Conservation (phyloP, 2,329 filamentous ascomycete genomes). For the Stagonosporopsis tanaceti region DNA sequence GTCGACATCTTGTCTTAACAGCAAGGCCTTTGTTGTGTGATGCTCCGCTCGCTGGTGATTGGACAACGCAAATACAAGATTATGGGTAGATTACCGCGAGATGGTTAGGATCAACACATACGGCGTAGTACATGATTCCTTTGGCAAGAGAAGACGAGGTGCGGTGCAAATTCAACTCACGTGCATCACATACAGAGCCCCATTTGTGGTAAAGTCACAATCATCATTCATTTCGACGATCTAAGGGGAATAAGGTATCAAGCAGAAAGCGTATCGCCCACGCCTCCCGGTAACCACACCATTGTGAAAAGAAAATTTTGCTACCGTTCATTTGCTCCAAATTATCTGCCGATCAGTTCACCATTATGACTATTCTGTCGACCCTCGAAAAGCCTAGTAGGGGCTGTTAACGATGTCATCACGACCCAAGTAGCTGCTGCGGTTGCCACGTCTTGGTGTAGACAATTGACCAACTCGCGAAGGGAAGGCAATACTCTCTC, state of each 20-base stretch:
- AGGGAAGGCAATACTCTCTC: constrained; percentile 84
- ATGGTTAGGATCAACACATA: too few relatives aligned
- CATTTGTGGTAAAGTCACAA: background rate
- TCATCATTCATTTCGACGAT: constrained; percentile 14
- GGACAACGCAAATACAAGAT: too few relatives aligned
- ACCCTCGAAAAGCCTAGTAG: constrained; percentile 52
- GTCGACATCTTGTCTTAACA: background rate
- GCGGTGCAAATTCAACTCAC: too few relatives aligned
- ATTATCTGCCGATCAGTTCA: background rate
- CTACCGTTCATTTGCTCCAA: background rate
- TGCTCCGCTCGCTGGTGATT: too few relatives aligned
- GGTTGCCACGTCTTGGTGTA: constrained; percentile 47
- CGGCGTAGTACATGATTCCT: background rate
- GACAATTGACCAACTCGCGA: constrained; percentile 54
- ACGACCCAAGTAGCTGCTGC: constrained; percentile 76
- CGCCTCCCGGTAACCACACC: constrained; percentile 3
- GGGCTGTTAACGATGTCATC: constrained; percentile 85
- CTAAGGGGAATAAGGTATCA: constrained; percentile 22
- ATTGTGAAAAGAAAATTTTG: background rate
- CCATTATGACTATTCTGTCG: background rate
- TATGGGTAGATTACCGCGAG: too few relatives aligned
- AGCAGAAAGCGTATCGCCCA: constrained; percentile 5
- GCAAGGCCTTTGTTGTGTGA: too few relatives aligned
- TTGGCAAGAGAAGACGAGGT: background rate
- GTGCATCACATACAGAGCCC: background rate